Percentiles rank a stretch among this genome's conserved stretches.
phyloP scores from a whole-genome alignment of 805 yeast genomes.

The Cyberlindnera suaveolens region DNA sequence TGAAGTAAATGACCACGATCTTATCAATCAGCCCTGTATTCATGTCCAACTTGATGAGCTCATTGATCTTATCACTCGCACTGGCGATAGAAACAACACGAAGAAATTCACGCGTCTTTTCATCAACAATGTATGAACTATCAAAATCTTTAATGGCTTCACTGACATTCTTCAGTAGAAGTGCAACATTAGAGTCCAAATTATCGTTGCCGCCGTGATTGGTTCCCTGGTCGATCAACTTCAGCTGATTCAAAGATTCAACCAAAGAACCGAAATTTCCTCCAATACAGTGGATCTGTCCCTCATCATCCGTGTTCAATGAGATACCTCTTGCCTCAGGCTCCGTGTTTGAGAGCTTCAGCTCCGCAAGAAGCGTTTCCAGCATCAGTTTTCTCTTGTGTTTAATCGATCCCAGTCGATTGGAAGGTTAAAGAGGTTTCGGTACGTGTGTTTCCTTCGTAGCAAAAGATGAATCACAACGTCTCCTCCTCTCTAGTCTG shows the following conservation, averaged over 20 bases:
- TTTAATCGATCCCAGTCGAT: too few relatives aligned
- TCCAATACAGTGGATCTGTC: not conserved
- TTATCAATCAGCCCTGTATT: slow-evolving; percentile 7
- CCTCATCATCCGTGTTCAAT: not conserved
- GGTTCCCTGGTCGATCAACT: not conserved
- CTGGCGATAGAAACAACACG: slow-evolving; percentile 10
- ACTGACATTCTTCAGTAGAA: not conserved
- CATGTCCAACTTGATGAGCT: slow-evolving; percentile 13
- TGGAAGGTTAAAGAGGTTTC: too few relatives aligned
- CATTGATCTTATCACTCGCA: slow-evolving; percentile 14
- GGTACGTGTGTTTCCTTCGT: too few relatives aligned
- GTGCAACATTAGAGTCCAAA: not conserved
- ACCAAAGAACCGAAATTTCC: not conserved
- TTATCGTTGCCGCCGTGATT: slow-evolving; percentile 1
- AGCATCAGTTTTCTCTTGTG: not conserved
- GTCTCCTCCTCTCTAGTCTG: too few relatives aligned
- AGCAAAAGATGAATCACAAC: too few relatives aligned
- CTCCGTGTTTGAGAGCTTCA: too few relatives aligned
- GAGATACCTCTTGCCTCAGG: too few relatives aligned
- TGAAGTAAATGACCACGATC: slow-evolving; percentile 8
- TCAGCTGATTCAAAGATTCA: slow-evolving; percentile 10
- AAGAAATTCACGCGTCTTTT: slow-evolving; percentile 3
- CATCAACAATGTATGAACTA: not conserved
- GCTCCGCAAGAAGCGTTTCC: not conserved
- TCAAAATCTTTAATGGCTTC: not conserved